Base-by-base conservation (phyloP, 768 basidiomycete species). In the Macrolepiota dolichaula region DNA sequence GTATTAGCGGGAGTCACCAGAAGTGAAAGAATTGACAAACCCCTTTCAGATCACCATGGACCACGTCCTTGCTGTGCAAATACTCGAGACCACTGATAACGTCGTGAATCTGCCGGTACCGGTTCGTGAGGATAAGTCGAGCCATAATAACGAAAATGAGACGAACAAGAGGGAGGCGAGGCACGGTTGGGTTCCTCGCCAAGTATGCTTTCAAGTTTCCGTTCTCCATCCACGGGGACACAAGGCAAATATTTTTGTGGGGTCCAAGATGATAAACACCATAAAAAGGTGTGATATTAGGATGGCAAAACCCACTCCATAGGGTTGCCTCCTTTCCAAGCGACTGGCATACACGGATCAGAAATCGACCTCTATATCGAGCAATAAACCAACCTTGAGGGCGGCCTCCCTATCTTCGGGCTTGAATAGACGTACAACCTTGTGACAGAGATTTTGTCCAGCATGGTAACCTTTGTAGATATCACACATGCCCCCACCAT, bases 11-110 rank as follows among this genome's bases (percentile, higher is more conserved):
- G 7, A 44, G 19, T 17, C 17, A 19, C 17, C 17, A 7, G 9
- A 10, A 17, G n/a, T 2, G 42, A 44, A 44, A 44, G 42, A 17
- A 5, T 51, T n/a, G 7, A 35, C 57, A 13, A 58, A 68, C 67
- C 38, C 67, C 65, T 62, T 66, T 64, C 44, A 68, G 46, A 38
- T 66, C 67, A n/a, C 68, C 66, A 46, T 68, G 64, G 22, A 65
- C 51, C 24, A 66, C 32, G 17, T 62, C 59, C 15, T 61, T 40
- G 17, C 44, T 36, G 49, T 66, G 67, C 12, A 68, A 53, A 46
- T 65, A 68, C 11, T 22, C 17, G 12, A 68, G 37, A 3, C 67
- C 67, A 24, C 32, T 19, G n/a, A 52, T 46, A n/a, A 68, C 59
- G 51, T 68, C 65, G 11, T 44, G 47, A 19, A 44, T 44, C 42